Evolutionary conservation across 441 rosid species (phyloP).

Genomic region (Cnidoscolus chayamansa): DNA sequence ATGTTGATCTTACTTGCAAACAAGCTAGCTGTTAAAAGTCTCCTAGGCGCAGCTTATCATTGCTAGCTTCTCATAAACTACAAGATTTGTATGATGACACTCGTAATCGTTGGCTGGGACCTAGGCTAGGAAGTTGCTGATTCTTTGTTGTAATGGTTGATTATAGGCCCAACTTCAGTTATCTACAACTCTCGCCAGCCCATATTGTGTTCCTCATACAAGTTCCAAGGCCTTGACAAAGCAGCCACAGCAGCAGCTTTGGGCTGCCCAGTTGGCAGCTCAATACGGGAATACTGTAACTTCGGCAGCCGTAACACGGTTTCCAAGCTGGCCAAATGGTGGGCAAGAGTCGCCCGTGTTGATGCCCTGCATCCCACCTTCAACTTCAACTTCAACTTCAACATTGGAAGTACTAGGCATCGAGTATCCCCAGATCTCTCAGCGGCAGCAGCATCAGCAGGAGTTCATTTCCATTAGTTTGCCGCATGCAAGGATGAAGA

Average conservation of each 20-base stretch:
- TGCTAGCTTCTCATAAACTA: constrained; percentile 5
- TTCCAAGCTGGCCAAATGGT: constrained; percentile 44
- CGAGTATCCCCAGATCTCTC: constrained; percentile 39
- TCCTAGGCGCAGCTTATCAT: neutral
- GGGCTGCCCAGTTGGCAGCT: constrained; percentile 43
- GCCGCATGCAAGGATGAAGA: constrained; percentile 35
- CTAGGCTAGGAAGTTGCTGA: constrained; percentile 2
- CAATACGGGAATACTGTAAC: constrained; percentile 32
- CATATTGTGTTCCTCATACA: constrained; percentile 31
- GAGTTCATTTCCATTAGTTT: constrained; percentile 32
- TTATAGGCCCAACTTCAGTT: constrained; percentile 48
- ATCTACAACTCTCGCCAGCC: constrained; percentile 40
- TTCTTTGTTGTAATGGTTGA: constrained; percentile 12
- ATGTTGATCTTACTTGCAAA: neutral
- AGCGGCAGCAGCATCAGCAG: constrained; percentile 37
- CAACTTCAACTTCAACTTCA: constrained; percentile 33
- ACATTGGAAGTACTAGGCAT: constrained; percentile 29
- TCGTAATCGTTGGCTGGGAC: neutral
- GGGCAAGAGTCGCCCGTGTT: constrained; percentile 31
- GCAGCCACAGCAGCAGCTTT: constrained; percentile 41
- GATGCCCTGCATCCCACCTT: constrained; percentile 23
- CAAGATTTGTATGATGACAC: neutral
- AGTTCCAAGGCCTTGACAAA: constrained; percentile 27
- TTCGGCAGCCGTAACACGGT: constrained; percentile 32
- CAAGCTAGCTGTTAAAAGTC: neutral